Conservation (phyloP, 805 yeast species). For the Nakazawaea populi region DNA sequence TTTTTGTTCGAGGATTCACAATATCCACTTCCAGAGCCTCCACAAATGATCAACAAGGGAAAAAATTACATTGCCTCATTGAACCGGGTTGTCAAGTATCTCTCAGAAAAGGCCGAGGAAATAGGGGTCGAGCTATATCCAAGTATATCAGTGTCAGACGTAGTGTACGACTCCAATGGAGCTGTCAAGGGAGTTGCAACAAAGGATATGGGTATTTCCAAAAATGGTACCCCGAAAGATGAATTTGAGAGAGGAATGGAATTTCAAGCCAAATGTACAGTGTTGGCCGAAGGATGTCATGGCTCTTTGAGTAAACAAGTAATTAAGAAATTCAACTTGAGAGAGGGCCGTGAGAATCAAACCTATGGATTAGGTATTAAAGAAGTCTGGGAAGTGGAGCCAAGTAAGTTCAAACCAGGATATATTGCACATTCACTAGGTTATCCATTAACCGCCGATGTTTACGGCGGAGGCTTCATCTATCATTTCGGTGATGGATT, state of each 20-base stretch:
- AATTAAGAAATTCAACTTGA: conserved; percentile 60
- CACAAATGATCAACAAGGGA: conserved; percentile 77
- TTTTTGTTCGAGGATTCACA: conserved; percentile 56
- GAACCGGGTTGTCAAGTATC: conserved; percentile 71
- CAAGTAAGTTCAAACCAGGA: conserved; percentile 76
- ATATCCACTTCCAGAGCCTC: conserved; percentile 85
- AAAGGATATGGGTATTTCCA: conserved; percentile 82
- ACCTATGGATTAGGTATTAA: conserved; percentile 95
- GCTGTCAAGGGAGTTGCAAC: conserved; percentile 88
- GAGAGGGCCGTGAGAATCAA: conserved; percentile 64
- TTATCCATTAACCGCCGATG: conserved; percentile 65
- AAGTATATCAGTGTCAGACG: conserved; percentile 78
- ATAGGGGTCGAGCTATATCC: conserved; percentile 93
- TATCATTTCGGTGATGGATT: conserved; percentile 94
- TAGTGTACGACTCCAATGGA: conserved; percentile 56
- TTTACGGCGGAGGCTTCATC: conserved; percentile 96
- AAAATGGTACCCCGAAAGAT: conserved; percentile 69
- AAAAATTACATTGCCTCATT: conserved; percentile 83
- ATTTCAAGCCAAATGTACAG: conserved; percentile 83
- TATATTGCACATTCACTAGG: conserved; percentile 85
- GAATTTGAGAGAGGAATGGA: conserved; percentile 97
- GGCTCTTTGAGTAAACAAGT: conserved; percentile 84
- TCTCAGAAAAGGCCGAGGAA: conserved; percentile 87
- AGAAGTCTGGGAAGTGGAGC: conserved; percentile 94
- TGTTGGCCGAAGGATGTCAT: conserved; percentile 97